Evolutionary conservation across 2,329 filamentous ascomycete genomes (phyloP).

Genomic region (Beauveria pseudobassiana): DNA sequence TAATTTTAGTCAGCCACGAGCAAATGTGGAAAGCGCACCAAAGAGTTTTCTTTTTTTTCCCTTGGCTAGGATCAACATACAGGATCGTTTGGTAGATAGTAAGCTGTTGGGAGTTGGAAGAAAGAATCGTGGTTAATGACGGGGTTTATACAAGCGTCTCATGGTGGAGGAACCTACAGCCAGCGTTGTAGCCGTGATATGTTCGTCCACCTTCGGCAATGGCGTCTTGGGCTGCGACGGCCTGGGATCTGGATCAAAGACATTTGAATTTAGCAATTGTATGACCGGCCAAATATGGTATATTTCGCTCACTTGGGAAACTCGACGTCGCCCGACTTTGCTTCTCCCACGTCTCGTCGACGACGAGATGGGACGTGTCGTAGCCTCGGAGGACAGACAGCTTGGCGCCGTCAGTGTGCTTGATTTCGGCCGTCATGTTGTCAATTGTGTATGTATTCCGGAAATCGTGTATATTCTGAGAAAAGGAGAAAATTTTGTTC

Average conservation of each 20-base stretch:
- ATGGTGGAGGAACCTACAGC: background rate
- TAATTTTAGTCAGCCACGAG: background rate
- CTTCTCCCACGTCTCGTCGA: conserved; percentile 1
- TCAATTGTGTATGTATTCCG: background rate
- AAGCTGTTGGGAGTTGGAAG: background rate
- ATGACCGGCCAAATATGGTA: too few species aligned
- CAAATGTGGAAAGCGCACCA: background rate
- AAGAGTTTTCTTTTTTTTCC: background rate
- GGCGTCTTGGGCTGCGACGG: background rate
- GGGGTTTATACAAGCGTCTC: background rate
- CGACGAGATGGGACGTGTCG: conserved; percentile 8
- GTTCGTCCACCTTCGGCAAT: conserved; percentile 1
- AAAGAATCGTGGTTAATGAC: background rate
- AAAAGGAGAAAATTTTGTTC: background rate
- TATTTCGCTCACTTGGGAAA: conserved; percentile 1
- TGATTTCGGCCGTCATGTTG: background rate
- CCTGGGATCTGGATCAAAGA: background rate
- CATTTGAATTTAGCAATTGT: too few species aligned
- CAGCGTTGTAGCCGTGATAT: conserved; percentile 10
- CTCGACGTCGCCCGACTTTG: background rate
- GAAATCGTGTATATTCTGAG: background rate
- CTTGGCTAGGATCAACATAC: background rate
- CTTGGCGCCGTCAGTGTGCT: conserved; percentile 5
- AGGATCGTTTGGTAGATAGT: conserved; percentile 13
- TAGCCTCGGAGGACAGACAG: conserved; percentile 6